phyloP scores from a whole-genome alignment of 208 protist species.

The Trypanosoma mega region DNA sequence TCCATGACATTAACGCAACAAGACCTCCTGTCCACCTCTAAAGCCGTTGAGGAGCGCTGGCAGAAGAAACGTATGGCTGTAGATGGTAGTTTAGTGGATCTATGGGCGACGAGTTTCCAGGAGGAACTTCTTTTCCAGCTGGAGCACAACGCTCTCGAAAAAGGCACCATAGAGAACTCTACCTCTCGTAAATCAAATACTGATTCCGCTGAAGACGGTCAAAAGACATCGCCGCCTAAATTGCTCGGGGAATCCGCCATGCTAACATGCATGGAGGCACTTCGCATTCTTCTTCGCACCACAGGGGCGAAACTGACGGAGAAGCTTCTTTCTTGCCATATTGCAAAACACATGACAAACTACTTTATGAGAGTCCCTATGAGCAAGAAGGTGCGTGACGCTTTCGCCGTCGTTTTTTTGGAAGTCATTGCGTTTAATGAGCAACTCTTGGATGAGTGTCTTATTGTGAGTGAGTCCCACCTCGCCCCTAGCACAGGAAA shows the following conservation, averaged over 20 bases:
- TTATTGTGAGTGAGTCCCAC: constrained; percentile 17
- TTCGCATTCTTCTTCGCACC: constrained; percentile 36
- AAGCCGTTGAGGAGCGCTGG: constrained; percentile 48
- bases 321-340: constrained; percentile 24
- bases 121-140: constrained; percentile 41
- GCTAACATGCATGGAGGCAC: constrained; percentile 44
- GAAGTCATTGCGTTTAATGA: constrained; percentile 32
- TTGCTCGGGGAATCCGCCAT: constrained; percentile 46
- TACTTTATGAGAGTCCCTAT: constrained; percentile 40
- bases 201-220: not conserved
- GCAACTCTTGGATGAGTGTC: constrained; percentile 28
- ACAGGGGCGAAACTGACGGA: constrained; percentile 18
- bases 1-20: constrained; percentile 42
- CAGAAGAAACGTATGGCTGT: constrained; percentile 28
- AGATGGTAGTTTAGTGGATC: constrained; percentile 29
- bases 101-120: constrained; percentile 35
- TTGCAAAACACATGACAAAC: constrained; percentile 32
- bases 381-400: constrained; percentile 35
- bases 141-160: not conserved
- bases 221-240: not conserved
- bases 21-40: constrained; percentile 49
- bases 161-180: not conserved
- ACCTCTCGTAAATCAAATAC: not conserved
- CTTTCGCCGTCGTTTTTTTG: constrained; percentile 24
- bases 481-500: not conserved